Conservation (phyloP, 2,329 filamentous ascomycete genomes). For the Cladosporium sp. region DNA sequence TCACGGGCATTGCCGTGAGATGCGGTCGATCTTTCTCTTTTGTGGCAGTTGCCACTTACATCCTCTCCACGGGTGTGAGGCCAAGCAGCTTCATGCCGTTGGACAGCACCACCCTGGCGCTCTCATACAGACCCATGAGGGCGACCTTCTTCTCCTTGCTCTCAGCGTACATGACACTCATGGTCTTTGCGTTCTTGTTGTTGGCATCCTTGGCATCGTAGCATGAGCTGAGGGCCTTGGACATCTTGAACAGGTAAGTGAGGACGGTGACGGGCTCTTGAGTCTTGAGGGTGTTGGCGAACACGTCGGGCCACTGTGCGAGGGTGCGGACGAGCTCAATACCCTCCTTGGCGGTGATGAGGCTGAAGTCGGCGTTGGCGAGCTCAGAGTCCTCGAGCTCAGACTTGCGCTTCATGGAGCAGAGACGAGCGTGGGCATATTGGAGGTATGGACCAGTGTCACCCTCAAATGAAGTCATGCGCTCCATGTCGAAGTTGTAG, state of each 20-base stretch:
- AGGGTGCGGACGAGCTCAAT: constrained; percentile 69
- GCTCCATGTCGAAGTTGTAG: constrained; percentile 72
- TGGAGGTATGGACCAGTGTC: constrained; percentile 83
- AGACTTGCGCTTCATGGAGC: constrained; percentile 56
- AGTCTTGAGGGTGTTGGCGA: constrained; percentile 79
- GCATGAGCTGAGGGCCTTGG: constrained; percentile 71
- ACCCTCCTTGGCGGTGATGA: constrained; percentile 69
- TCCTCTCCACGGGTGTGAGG: constrained; percentile 68
- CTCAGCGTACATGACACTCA: constrained; percentile 78
- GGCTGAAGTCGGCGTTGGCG: constrained; percentile 58
- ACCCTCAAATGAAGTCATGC: constrained; percentile 79
- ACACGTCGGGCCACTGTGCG: constrained; percentile 80
- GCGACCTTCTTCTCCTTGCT: constrained; percentile 61
- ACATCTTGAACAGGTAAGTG: constrained; percentile 81
- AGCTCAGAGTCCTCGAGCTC: constrained; percentile 51
- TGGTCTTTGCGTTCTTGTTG: constrained; percentile 35
- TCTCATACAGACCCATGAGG: constrained; percentile 72
- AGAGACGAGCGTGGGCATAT: constrained; percentile 72
- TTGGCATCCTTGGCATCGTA: constrained; percentile 60
- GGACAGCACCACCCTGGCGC: constrained; percentile 68
- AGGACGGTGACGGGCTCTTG: constrained; percentile 68
- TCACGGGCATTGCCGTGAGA: too few species aligned
- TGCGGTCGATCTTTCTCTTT: too few species aligned
- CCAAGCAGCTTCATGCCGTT: constrained; percentile 83
- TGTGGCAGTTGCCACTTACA: constrained; percentile 20